A percentile compares a stretch with the other conserved stretches of the same genome.
Conservation (phyloP, 805 yeast species). For the Starmerella davenportii region DNA sequence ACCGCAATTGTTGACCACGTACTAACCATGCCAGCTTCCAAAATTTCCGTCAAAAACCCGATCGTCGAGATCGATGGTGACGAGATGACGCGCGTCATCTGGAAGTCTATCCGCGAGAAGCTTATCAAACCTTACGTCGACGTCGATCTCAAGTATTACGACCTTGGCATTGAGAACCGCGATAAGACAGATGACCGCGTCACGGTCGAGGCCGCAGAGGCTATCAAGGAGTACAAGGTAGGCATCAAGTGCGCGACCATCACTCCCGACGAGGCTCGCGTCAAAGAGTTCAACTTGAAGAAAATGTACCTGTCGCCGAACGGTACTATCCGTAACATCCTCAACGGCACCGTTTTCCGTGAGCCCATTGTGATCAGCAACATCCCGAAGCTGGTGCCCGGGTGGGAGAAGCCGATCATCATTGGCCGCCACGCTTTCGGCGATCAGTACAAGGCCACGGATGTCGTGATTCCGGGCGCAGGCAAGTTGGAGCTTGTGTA, state of each 20-base stretch:
- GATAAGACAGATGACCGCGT: slow-evolving; percentile 79
- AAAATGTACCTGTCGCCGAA: slow-evolving; percentile 97
- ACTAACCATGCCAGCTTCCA: slow-evolving; percentile 17
- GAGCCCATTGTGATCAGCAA: slow-evolving; percentile 85
- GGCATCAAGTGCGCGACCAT: slow-evolving; percentile 97
- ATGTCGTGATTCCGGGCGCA: slow-evolving; percentile 56
- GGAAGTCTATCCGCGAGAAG: slow-evolving; percentile 77
- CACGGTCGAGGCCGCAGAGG: slow-evolving; percentile 76
- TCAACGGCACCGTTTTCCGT: slow-evolving; percentile 93
- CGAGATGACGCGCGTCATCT: slow-evolving; percentile 92
- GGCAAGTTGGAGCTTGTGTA: slow-evolving; percentile 65
- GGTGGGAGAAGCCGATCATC: slow-evolving; percentile 89
- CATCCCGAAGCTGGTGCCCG: slow-evolving; percentile 75
- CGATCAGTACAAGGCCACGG: slow-evolving; percentile 91
- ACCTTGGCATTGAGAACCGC: slow-evolving; percentile 69
- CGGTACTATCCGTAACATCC: slow-evolving; percentile 87
- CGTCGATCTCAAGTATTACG: slow-evolving; percentile 80
- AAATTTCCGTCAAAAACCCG: slow-evolving; percentile 64
- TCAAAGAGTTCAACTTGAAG: slow-evolving; percentile 72
- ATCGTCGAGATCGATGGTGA: slow-evolving; percentile 96
- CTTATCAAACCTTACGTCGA: slow-evolving; percentile 72
- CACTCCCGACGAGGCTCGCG: slow-evolving; percentile 89
- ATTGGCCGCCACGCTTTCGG: slow-evolving; percentile 97
- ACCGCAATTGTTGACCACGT: too few species aligned
- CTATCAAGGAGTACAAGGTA: slow-evolving; percentile 73